Percentiles rank a stretch among this genome's conserved stretches.
Evolutionary conservation across 768 basidiomycete genomes (phyloP).

Genomic region (Phaffia tasmanica): DNA sequence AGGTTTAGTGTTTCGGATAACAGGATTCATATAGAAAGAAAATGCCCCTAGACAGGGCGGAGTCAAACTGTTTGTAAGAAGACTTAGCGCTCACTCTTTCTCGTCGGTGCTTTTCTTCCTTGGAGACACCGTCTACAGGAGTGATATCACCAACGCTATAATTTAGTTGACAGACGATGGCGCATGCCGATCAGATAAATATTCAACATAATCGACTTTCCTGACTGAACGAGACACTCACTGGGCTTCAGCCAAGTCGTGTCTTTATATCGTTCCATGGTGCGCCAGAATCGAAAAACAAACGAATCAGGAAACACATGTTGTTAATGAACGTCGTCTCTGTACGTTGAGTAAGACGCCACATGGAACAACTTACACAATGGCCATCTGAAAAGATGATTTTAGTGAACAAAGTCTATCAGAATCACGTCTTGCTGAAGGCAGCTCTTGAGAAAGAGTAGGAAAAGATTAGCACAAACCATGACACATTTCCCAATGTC

Average conservation of each 20-base stretch:
- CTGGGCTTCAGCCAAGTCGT: constrained; percentile 94
- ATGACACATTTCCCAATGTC: constrained; percentile 35
- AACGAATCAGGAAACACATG: not conserved
- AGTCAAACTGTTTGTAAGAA: no score
- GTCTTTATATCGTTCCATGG: constrained; percentile 68
- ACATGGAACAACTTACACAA: constrained; percentile 5
- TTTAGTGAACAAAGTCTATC: no score
- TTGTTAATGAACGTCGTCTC: not conserved
- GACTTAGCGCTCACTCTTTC: constrained; percentile 48
- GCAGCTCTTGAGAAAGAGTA: constrained; percentile 29
- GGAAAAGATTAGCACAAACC: constrained; percentile 21
- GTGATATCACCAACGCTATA: constrained; percentile 81
- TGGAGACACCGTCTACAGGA: constrained; percentile 73
- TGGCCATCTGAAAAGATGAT: constrained; percentile 37
- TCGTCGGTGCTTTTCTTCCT: constrained; percentile 62
- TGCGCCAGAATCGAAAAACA: constrained; percentile 28
- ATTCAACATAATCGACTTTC: no score
- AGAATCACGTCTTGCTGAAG: constrained; percentile 38
- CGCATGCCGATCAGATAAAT: no score
- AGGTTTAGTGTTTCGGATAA: not conserved
- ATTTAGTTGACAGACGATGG: not conserved
- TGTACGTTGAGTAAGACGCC: not conserved
- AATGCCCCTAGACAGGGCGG: not conserved
- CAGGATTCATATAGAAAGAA: not conserved
- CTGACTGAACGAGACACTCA: constrained; percentile 31